Percentiles rank a stretch among this genome's conserved stretches.
phyloP scores from a whole-genome alignment of 352 stramenopile genomes.

The Pythium plurisporium region DNA sequence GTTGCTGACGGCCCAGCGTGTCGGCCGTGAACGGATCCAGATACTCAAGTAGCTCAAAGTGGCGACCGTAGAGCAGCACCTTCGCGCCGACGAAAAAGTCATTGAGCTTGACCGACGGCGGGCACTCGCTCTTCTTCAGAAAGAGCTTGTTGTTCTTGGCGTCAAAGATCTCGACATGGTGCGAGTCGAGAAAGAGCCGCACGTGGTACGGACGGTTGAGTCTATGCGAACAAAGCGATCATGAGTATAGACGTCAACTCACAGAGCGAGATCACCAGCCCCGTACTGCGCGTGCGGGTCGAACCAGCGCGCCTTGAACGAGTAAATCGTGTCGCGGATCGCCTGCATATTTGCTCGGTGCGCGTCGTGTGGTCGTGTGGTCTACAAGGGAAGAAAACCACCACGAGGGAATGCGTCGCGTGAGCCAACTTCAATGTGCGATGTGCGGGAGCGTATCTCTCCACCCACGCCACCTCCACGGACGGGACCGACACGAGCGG shows the following conservation, averaged over 20 bases:
- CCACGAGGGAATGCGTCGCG: background rate
- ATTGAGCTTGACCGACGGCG: constrained; percentile 44
- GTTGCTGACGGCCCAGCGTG: constrained; percentile 57
- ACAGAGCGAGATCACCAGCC: background rate
- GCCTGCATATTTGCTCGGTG: constrained; percentile 39
- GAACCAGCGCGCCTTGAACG: constrained; percentile 80
- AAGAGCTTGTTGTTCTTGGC: constrained; percentile 86
- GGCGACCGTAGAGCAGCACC: constrained; percentile 72
- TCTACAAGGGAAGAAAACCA: background rate
- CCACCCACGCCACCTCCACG: background rate
- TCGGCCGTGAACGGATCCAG: constrained; percentile 73
- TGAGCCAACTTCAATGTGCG: constrained; percentile 5
- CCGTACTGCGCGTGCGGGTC: constrained; percentile 68
- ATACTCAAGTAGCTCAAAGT: constrained; percentile 85
- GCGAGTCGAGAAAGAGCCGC: constrained; percentile 72
- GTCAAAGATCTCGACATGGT: constrained; percentile 88
- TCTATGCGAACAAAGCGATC: constrained; percentile 23
- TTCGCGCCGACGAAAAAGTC: constrained; percentile 86
- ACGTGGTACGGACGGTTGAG: constrained; percentile 74
- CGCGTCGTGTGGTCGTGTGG: background rate
- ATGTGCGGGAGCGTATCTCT: background rate
- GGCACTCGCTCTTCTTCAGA: constrained; percentile 88
- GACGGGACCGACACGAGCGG: background rate
- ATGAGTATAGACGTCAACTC: background rate
- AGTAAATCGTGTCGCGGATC: constrained; percentile 71